phyloP scores from a whole-genome alignment of 2,329 filamentous ascomycete species.

The Arachnomyces sp. region DNA sequence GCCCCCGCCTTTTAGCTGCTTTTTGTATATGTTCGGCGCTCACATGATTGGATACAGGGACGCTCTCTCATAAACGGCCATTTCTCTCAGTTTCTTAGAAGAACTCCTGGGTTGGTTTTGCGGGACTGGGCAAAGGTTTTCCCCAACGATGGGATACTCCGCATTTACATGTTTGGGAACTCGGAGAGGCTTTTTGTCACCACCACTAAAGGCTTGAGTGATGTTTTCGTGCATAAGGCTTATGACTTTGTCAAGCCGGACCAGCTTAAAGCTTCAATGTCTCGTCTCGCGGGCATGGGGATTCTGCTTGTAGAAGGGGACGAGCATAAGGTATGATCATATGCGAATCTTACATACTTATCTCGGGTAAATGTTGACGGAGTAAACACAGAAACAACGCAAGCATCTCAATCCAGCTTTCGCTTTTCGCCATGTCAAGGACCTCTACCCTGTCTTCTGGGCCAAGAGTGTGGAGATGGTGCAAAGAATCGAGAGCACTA shows the following conservation, averaged over 20 bases:
- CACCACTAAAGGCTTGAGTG: conserved; percentile 58
- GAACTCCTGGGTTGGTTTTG: conserved; percentile 33
- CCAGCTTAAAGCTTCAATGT: conserved; percentile 36
- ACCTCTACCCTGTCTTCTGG: conserved; percentile 82
- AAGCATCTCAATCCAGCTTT: conserved; percentile 77
- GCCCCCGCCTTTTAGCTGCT: too few relatives aligned
- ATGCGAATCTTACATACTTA: neutral
- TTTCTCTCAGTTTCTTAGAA: conserved; percentile 26
- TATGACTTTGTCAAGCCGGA: conserved; percentile 64
- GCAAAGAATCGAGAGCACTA: conserved; percentile 47
- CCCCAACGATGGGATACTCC: conserved; percentile 62
- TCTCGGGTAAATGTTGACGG: neutral
- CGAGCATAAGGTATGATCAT: conserved; percentile 60
- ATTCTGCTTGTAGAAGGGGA: conserved; percentile 77
- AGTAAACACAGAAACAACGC: conserved; percentile 47
- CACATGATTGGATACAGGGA: conserved; percentile 19
- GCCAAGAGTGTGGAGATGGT: conserved; percentile 63
- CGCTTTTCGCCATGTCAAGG: conserved; percentile 75
- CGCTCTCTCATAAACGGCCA: conserved; percentile 43
- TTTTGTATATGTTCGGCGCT: too few relatives aligned
- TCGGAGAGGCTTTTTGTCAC: conserved; percentile 55
- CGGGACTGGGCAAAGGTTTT: conserved; percentile 50
- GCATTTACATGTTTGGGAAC: conserved; percentile 58
- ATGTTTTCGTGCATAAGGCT: conserved; percentile 60
- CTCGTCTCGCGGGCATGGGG: conserved; percentile 34